Conservation (phyloP, 2,329 filamentous ascomycete species). For the Diaporthe nobilis region DNA sequence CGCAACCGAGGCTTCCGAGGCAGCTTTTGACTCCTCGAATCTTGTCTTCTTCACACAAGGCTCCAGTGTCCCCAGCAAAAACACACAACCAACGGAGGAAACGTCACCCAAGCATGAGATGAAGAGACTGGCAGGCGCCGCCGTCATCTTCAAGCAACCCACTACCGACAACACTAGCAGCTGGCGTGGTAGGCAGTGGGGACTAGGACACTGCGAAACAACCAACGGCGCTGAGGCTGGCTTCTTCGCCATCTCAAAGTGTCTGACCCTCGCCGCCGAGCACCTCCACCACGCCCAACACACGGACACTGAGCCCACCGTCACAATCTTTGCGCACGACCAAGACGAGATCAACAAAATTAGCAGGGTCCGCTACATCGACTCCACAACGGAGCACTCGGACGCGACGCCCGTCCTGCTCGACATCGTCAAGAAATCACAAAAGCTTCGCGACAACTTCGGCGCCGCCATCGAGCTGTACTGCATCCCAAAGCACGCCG, state of each 20-base stretch:
- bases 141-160: slow-evolving; percentile 18
- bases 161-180: not conserved
- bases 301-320: not conserved
- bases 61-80: not conserved
- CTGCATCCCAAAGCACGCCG: not conserved
- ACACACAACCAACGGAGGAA: not conserved
- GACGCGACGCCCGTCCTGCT: not conserved
- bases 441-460: not conserved
- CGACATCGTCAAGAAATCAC: not conserved
- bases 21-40: slow-evolving; percentile 12
- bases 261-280: not conserved
- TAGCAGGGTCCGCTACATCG: not conserved
- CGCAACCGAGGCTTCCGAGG: not conserved
- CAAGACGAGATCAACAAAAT: not conserved
- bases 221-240: slow-evolving; percentile 8
- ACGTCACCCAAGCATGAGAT: not conserved
- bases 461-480: not conserved
- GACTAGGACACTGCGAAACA: not conserved
- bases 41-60: slow-evolving; percentile 9
- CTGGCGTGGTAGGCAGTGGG: not conserved
- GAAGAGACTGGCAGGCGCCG: slow-evolving; percentile 8
- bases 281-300: not conserved
- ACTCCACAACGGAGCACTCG: not conserved
- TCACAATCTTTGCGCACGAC: slow-evolving; percentile 2
- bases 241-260: not conserved